Base-by-base conservation (phyloP, 139 green algal species). In the Tetraselmis chui region DNA sequence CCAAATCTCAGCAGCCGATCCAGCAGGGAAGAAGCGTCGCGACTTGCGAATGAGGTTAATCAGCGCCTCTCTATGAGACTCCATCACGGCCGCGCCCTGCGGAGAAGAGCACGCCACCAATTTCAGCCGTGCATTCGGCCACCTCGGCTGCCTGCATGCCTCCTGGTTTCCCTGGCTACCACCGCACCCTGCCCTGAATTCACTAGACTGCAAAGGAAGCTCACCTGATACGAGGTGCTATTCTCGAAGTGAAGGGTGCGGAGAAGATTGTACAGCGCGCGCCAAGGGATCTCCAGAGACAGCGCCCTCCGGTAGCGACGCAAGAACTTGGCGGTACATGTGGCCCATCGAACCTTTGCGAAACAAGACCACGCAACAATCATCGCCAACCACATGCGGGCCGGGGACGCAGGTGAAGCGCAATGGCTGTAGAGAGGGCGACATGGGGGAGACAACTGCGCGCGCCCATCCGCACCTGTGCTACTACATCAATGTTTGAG, bases 291-390 rank as follows among this genome's bases (percentile, higher is more conserved):
- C 0, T 28, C 18, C 27, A 83, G 78, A 28, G 31, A 22, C 59
- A 94, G 83, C 27, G 81, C 79, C 26, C 85, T 79, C 5, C 90
- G 81, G 85, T 91, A 78, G 1, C 79, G 78, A 1, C 85, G 83
- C 79, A 95, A 85, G 28, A 93, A 27, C 27, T 84, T 82, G 29
- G 83, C 77, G 67, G 92, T 79, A 30, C 85, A 32, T 58, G 82
- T 79, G 23, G 77, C 76, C 83, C 85, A 88, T 5, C 92, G 88
- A 30, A 87, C 76, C 89, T 94, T 84, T n/a, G n/a, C n/a, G n/a
- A n/a, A n/a, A 29, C 18, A 2, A 30, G 22, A 11, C 32, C 23
- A 28, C 31, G 2, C n/a, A 77, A 26, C 30, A 23, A 76, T 26
- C 32, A 31, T 23, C n/a, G 30, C 1, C 0, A 1, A 30, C 1